Evolutionary conservation across 768 basidiomycete species (phyloP), one percentile per base, ranked within the genome.

Genomic region (Lactifluus volemus): DNA sequence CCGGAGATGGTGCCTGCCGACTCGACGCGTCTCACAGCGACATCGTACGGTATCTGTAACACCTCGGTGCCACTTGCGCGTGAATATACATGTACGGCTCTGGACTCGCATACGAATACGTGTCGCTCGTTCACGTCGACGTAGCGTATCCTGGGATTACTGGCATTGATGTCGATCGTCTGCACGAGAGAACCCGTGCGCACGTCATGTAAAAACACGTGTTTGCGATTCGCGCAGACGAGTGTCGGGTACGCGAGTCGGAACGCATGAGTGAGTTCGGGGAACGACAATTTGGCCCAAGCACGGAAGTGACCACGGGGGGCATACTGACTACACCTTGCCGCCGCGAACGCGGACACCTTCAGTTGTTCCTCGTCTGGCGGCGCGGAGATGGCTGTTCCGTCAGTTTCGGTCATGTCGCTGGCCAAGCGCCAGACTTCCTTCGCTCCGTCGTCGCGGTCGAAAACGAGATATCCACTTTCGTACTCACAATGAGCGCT

Each of bases 401-500:
- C 59, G 36, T 21, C 64, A 48, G 48, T 53, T 14, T 39, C 34
- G 54, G 25, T 25, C 25, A 59, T 45, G 41, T 76, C 73, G 4
- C 73, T 65, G 6, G 75, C 67, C 30, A 67, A 77, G 32, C 85
- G 75, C 90, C 89, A 92, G 14, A 90, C 81, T 69, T 92, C 90
- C 64, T 85, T 85, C 63, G 73, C 67, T 9, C 78, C 77, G 32
- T 76, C 78, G 21, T 69, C 49, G 34, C 85, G 80, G 67, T 90
- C 85, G 68, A 89, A 88, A 50, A 91, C 73, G 50, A 90, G 73
- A 67, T 81, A 89, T 9, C 90, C 89, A 32, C 79, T 73, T 14
- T 76, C 82, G 64, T 89, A 92, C 70, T 92, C 90, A 65, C 82
- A 80, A 67, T 91, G 89, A 0, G 88, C 88, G 50, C 76, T 79